A percentile compares a stretch with the other conserved stretches of the same genome.
Conservation (phyloP, 2,329 filamentous ascomycete genomes). For the Ophiostoma angusticollis region DNA sequence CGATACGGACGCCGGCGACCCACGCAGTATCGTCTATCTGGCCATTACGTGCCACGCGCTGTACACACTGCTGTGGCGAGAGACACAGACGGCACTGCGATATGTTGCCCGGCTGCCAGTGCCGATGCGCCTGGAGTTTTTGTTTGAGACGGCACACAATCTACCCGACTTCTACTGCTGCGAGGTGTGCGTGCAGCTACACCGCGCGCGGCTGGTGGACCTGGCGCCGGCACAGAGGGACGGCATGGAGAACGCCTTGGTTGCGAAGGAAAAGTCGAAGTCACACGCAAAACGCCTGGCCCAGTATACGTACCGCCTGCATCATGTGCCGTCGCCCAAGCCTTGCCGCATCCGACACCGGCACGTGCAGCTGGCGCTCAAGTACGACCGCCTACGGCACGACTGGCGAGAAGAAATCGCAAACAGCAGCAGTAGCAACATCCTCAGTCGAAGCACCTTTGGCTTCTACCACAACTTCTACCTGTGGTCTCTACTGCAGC, state of each 20-base stretch:
- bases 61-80: no score
- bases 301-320: background rate
- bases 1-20: no score
- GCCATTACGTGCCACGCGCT: no score
- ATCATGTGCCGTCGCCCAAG: background rate
- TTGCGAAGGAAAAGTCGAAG: no score
- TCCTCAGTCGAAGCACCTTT: no score
- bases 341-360: background rate
- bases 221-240: no score
- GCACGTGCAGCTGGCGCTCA: background rate
- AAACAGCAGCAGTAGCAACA: no score
- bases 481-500: background rate
- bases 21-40: no score
- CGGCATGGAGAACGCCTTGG: no score
- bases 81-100: background rate
- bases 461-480: background rate
- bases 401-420: no score
- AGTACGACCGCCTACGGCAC: background rate
- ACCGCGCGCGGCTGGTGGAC: background rate
- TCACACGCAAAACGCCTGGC: no score
- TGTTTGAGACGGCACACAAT: background rate
- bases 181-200: background rate
- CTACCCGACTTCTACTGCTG: background rate
- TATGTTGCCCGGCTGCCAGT: background rate
- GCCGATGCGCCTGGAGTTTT: background rate